These are phyloP conservation scores for Thuja plicata DNA, from an alignment of 83 land plant genomes.

Conservation along the genomic window DNA sequence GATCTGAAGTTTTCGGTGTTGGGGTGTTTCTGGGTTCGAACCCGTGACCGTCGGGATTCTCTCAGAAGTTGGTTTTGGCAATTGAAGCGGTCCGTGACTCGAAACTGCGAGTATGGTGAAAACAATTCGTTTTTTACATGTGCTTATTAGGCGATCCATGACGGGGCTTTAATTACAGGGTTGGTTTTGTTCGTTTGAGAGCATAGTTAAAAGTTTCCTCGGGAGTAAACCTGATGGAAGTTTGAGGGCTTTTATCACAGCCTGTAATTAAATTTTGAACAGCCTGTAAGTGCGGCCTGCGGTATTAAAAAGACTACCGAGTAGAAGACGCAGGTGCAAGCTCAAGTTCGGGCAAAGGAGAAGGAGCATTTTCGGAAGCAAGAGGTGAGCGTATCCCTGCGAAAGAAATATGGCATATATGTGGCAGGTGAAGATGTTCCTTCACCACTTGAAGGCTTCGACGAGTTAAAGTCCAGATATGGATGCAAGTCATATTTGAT, in stretches of 20 bases:
- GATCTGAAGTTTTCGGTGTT: not conserved
- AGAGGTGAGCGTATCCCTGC: slow-evolving; percentile 28
- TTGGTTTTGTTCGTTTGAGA: not conserved
- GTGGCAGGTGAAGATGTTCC: slow-evolving; percentile 76
- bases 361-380: slow-evolving; percentile 4
- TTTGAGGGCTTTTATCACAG: not conserved
- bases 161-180: too few species aligned
- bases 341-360: not conserved
- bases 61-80: not conserved
- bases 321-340: not conserved
- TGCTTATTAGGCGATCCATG: not conserved
- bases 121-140: not conserved
- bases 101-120: not conserved
- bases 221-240: too few species aligned
- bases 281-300: too few species aligned
- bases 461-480: slow-evolving; percentile 65
- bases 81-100: not conserved
- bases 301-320: too few species aligned
- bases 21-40: not conserved
- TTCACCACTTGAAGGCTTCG: slow-evolving; percentile 64
- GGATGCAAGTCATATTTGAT: slow-evolving; percentile 67
- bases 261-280: not conserved
- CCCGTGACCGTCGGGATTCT: not conserved
- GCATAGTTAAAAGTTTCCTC: not conserved
- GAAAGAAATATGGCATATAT: slow-evolving; percentile 81